These are phyloP conservation scores for Globisporangium apiculatum DNA, from an alignment of 352 stramenopile genomes.

Conservation along the genomic window DNA sequence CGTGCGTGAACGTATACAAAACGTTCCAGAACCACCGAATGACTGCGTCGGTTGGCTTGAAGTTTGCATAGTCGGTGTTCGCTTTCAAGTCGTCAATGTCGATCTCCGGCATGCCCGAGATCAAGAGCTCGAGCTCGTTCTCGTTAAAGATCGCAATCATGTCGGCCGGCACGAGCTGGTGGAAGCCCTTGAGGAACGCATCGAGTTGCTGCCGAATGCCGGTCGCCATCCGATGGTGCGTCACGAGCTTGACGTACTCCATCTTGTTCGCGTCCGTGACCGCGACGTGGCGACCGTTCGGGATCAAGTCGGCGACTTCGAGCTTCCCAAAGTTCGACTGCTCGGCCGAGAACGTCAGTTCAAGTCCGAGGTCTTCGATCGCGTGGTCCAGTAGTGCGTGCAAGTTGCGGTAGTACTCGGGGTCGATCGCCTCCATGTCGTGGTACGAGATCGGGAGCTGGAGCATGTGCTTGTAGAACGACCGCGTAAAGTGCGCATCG, in stretches of 20 bases:
- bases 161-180: slow-evolving; percentile 86
- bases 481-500: slow-evolving; percentile 98
- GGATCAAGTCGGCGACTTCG: slow-evolving; percentile 86
- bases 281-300: slow-evolving; percentile 73
- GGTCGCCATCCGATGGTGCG: slow-evolving; percentile 98
- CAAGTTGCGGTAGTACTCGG: slow-evolving; percentile 93
- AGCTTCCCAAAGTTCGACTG: slow-evolving; percentile 88
- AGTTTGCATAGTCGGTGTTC: slow-evolving; percentile 93
- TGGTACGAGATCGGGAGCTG: slow-evolving; percentile 95
- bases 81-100: slow-evolving; percentile 92
- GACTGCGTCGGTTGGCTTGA: slow-evolving; percentile 83
- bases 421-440: slow-evolving; percentile 99
- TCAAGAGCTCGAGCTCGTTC: slow-evolving; percentile 91
- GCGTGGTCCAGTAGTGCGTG: slow-evolving; percentile 87
- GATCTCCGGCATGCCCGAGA: slow-evolving; percentile 91
- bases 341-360: slow-evolving; percentile 91
- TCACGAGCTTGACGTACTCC: slow-evolving; percentile 93
- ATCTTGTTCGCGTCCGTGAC: slow-evolving; percentile 94
- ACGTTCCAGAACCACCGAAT: slow-evolving; percentile 95
- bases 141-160: slow-evolving; percentile 93
- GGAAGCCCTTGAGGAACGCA: slow-evolving; percentile 87
- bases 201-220: slow-evolving; percentile 94
- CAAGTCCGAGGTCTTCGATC: slow-evolving; percentile 80
- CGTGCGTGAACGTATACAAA: slow-evolving; percentile 86
- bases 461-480: slow-evolving; percentile 99